Base-by-base conservation (phyloP, 805 yeast species). In the Wickerhamomyces chambardii region DNA sequence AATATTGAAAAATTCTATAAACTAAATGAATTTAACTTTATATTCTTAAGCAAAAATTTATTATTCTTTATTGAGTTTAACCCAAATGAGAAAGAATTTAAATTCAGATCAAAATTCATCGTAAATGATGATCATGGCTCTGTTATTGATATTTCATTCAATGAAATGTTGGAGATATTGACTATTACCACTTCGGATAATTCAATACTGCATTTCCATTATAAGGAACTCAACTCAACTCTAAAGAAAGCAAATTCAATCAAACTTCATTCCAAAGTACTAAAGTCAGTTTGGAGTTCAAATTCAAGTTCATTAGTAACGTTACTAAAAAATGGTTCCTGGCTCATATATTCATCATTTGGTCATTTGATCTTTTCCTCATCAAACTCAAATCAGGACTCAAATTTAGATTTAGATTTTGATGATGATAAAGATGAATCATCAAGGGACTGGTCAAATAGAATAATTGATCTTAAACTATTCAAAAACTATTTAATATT, bases 261-360 rank as follows among this genome's bases (percentile, higher is more conserved):
- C 15, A 21, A 30, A 18, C 14, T 16, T 35, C 5, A 31, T 22
- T 18, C 25, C 25, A 16, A 16, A 16, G 18, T 28, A 18, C 10
- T 17, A 17, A 4, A 30, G 22, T 4, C 18, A 17, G 19, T n/a
- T 25, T n/a, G 15, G 15, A 12, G 28, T 33, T 15, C 43, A 18
- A 32, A 30, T 28, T 38, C 34, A 11, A 32, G 32, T 11, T 36
- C 37, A 8, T 33, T 44, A n/a, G n/a, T 42, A 12, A 33, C 50
- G 2, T 30, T 49, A 3, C 45, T 36, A 21, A 16, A 25, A 3
- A 36, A 44, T 18, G 46, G 50, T 3, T 29, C 44, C 2, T 55
- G 59, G 59, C 38, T 44, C 4, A n/a, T 48, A 2, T 36, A 44
- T n/a, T 53, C 58, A 8, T 44, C 47, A 1, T 54, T 46, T 38